Evolutionary conservation across 176 grass and related monocot genomes (phyloP).

Genomic region (Neostapfia colusana): DNA sequence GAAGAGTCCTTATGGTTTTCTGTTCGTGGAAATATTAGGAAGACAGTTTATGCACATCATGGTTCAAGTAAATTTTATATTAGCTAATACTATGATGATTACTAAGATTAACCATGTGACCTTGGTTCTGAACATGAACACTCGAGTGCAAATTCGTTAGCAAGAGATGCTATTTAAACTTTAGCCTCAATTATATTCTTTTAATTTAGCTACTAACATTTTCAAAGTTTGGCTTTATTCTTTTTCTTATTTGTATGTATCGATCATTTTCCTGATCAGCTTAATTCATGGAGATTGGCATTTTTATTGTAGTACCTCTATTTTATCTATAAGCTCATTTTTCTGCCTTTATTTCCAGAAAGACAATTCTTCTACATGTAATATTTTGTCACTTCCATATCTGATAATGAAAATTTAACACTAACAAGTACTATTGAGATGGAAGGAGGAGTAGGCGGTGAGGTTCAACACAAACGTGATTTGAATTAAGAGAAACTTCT

Average conservation of each 20-base stretch:
- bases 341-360: slow-evolving; percentile 12
- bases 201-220: slow-evolving; percentile 34
- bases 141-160: slow-evolving; percentile 26
- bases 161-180: slow-evolving; percentile 31
- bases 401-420: background rate
- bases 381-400: background rate
- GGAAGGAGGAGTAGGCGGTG: background rate
- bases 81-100: slow-evolving; percentile 37
- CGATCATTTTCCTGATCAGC: slow-evolving; percentile 9
- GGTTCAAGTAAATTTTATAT: slow-evolving; percentile 43
- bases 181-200: slow-evolving; percentile 25
- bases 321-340: slow-evolving; percentile 7
- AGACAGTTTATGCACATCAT: slow-evolving; percentile 48
- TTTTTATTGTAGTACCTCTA: slow-evolving; percentile 16
- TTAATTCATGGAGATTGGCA: slow-evolving; percentile 31
- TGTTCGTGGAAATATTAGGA: slow-evolving; percentile 51
- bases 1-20: slow-evolving; percentile 63
- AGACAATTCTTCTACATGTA: slow-evolving; percentile 16
- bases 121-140: slow-evolving; percentile 36
- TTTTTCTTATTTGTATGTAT: slow-evolving; percentile 31
- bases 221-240: slow-evolving; percentile 23
- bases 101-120: slow-evolving; percentile 28
- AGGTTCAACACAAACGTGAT: background rate
- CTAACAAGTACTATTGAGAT: slow-evolving; percentile 13
- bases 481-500: background rate